Evolutionary conservation across 148 eudicot genomes (phyloP), one percentile per base, ranked within the genome.

Genomic region (Vaccinium vitisidaea): DNA sequence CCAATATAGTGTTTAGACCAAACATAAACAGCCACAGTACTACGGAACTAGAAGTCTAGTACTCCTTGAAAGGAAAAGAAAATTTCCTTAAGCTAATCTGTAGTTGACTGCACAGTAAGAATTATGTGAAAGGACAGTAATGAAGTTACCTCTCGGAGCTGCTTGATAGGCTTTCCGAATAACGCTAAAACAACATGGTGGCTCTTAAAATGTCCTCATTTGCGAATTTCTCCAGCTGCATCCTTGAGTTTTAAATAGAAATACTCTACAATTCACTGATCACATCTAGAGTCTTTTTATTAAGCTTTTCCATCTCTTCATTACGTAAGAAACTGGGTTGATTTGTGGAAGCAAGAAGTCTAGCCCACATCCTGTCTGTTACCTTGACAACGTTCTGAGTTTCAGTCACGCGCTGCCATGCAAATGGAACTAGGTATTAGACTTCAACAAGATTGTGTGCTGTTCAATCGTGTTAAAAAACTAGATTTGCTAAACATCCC

Each of bases 351-450:
- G 92, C 90, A 8, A 92, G 88, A 48, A 92, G 92, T 82, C 94
- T 87, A 76, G 94, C 94, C 94, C 94, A 92, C 91, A 87, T 91
- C 86, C 94, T 86, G 81, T 86, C 93, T 76, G 94, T 92, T 83
- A 91, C 61, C 63, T 87, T 90, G 79, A 92, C 90, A 70, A 75
- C 82, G 83, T 92, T 88, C 63, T 77, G 80, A 69, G 84, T 82
- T 85, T 87, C 93, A 14, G 93, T 92, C 58, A 90, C 92, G 48
- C 89, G 88, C 93, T 91, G 90, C 85, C 85, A 86, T 76, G 39
- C 58, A 50, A 85, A 54, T 74, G 36, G 54, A 67, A 52, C 50
- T 83, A n/a, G 27, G 18, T 43, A 56, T 71, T 73, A 73, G 23
- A 27, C 59, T 84, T 69, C 56, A 36, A 49, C 78, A 53, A 25